phyloP scores from a whole-genome alignment of 495 filamentous ascomycete species.

The Cercophora sp. region DNA sequence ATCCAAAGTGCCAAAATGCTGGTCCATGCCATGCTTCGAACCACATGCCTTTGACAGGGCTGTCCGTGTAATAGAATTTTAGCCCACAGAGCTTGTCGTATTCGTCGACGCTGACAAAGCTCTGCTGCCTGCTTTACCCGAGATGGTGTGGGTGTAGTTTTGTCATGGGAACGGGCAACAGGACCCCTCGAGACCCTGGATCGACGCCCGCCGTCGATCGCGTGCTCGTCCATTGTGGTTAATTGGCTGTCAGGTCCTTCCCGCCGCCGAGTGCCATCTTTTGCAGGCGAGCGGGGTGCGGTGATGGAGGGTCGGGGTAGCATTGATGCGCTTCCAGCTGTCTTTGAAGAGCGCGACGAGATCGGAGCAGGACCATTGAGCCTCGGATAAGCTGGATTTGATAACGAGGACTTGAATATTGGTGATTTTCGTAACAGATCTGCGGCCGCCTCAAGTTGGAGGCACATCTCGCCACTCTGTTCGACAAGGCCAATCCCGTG shows the following conservation, averaged over 20 bases:
- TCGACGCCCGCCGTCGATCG: constrained; percentile 1
- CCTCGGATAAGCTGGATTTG: neutral
- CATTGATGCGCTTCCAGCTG: neutral
- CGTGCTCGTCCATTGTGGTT: neutral
- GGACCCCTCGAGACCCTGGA: constrained; percentile 10
- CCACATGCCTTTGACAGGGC: neutral
- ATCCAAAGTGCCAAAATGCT: neutral
- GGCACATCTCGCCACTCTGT: no score
- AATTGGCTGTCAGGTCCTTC: neutral
- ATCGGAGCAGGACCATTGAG: neutral
- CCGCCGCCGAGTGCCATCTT: neutral
- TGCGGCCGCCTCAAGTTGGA: neutral
- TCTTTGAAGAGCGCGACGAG: no score
- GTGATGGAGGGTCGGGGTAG: neutral
- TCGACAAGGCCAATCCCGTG: no score
- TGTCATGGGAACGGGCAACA: neutral
- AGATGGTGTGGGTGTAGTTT: no score
- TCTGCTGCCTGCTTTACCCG: neutral
- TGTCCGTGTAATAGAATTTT: neutral
- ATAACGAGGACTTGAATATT: neutral
- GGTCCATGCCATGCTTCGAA: neutral
- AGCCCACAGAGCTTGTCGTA: neutral
- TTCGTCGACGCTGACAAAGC: constrained; percentile 4
- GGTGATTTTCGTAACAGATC: neutral
- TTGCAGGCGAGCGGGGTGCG: neutral